A percentile compares a stretch with the other conserved stretches of the same genome.
These are phyloP conservation scores for Umbelopsis sp. DNA, from an alignment of 192 early-diverging fungal species.

Conservation along the genomic window DNA sequence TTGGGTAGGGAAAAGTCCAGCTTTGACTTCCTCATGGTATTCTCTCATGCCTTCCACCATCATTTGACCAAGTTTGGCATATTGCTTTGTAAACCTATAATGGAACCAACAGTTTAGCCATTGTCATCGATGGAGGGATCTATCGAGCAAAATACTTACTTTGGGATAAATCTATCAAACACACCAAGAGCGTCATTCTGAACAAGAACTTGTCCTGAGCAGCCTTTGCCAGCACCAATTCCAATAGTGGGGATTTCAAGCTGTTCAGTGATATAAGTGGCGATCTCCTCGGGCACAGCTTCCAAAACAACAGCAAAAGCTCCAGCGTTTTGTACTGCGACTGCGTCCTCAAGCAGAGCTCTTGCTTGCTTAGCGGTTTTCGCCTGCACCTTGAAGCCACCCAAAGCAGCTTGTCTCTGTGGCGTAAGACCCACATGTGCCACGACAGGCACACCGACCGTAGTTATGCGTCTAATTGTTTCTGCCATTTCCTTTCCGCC, in stretches of 20 bases:
- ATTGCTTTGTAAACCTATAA: slow-evolving; percentile 85
- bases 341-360: slow-evolving; percentile 80
- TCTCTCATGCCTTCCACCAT: slow-evolving; percentile 72
- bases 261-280: slow-evolving; percentile 76
- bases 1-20: slow-evolving; percentile 74
- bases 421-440: slow-evolving; percentile 97
- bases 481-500: slow-evolving; percentile 85
- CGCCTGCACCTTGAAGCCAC: slow-evolving; percentile 92
- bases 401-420: slow-evolving; percentile 83
- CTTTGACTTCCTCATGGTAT: slow-evolving; percentile 80
- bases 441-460: slow-evolving; percentile 91
- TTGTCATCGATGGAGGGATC: background rate
- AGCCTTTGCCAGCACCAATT: slow-evolving; percentile 88
- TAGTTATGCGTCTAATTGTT: slow-evolving; percentile 76
- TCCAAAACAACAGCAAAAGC: slow-evolving; percentile 92
- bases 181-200: slow-evolving; percentile 89
- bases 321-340: slow-evolving; percentile 89
- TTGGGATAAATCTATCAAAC: slow-evolving; percentile 90
- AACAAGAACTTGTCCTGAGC: slow-evolving; percentile 95
- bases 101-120: background rate
- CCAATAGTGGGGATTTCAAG: slow-evolving; percentile 93
- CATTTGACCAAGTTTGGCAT: slow-evolving; percentile 72
- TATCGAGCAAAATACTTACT: slow-evolving; percentile 51
- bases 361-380: slow-evolving; percentile 80
- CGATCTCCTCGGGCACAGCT: slow-evolving; percentile 90